These are phyloP conservation scores for Populus trichocarpa DNA, from an alignment of 441 rosid genomes.

Conservation along the genomic window DNA sequence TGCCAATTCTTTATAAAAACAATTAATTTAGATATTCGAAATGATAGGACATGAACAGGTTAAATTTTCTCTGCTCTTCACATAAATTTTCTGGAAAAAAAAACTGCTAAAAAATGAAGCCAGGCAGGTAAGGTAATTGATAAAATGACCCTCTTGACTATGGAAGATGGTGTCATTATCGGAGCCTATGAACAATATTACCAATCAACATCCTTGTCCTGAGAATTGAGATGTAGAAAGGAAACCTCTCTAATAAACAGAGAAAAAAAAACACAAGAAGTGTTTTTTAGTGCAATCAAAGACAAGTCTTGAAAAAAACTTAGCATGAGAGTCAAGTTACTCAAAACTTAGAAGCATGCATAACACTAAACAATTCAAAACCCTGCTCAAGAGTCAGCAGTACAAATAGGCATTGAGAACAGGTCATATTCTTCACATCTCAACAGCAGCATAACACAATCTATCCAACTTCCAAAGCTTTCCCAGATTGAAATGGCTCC, in stretches of 20 bases:
- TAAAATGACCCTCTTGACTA: no score
- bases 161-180: no score
- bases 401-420: constrained; percentile 33
- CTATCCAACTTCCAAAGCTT: constrained; percentile 16
- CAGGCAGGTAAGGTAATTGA: no score
- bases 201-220: background rate
- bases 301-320: constrained; percentile 32
- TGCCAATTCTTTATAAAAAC: no score
- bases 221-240: background rate
- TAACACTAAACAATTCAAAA: constrained; percentile 2
- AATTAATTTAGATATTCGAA: no score
- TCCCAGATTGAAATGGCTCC: constrained; percentile 36
- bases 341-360: constrained; percentile 44
- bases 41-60: no score
- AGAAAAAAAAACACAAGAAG: constrained; percentile 16
- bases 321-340: constrained; percentile 51
- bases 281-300: constrained; percentile 46
- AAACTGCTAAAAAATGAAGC: no score
- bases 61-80: no score
- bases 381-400: background rate
- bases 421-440: constrained; percentile 11
- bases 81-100: no score
- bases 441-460: background rate
- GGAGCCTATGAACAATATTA: no score
- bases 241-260: background rate